A percentile compares a stretch with the other conserved stretches of the same genome.
Evolutionary conservation across 1,284 basidiomycete genomes (phyloP).

Genomic region (Paramarasmius palmivorus): DNA sequence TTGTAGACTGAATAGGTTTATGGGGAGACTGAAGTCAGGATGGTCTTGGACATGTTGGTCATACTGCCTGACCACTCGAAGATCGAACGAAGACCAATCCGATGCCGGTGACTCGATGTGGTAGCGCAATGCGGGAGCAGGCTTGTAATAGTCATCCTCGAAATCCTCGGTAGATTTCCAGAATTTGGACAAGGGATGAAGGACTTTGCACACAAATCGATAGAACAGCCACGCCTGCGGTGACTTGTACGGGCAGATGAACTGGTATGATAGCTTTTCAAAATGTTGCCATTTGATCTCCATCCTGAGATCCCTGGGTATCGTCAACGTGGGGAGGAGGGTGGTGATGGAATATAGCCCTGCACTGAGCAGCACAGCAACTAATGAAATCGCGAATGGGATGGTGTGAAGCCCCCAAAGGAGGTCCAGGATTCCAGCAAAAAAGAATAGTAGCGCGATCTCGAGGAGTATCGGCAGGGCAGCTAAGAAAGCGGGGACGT

Average conservation of each 20-base stretch:
- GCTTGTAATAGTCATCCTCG: no score
- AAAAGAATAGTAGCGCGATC: slow-evolving; percentile 5
- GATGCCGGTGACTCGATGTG: no score
- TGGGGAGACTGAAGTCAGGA: no score
- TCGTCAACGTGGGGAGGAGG: background rate
- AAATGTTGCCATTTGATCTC: background rate
- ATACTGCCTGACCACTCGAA: background rate
- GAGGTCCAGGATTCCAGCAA: slow-evolving; percentile 5
- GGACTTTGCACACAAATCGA: background rate
- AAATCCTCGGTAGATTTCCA: no score
- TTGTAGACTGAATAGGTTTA: background rate
- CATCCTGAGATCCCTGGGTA: background rate
- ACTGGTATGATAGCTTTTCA: background rate
- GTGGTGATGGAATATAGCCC: slow-evolving; percentile 1
- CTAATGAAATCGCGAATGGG: background rate
- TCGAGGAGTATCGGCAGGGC: slow-evolving; percentile 9
- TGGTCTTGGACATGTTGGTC: no score
- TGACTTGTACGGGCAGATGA: slow-evolving; percentile 4
- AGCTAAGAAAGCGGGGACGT: slow-evolving; percentile 1
- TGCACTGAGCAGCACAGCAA: background rate
- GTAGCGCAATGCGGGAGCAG: no score
- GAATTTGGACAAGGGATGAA: background rate
- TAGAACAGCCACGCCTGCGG: background rate
- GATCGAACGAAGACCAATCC: no score
- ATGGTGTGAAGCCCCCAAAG: background rate